Percentiles rank a stretch among this genome's conserved stretches.
Conservation (phyloP, 768 basidiomycete genomes). For the Suillus occidentalis region DNA sequence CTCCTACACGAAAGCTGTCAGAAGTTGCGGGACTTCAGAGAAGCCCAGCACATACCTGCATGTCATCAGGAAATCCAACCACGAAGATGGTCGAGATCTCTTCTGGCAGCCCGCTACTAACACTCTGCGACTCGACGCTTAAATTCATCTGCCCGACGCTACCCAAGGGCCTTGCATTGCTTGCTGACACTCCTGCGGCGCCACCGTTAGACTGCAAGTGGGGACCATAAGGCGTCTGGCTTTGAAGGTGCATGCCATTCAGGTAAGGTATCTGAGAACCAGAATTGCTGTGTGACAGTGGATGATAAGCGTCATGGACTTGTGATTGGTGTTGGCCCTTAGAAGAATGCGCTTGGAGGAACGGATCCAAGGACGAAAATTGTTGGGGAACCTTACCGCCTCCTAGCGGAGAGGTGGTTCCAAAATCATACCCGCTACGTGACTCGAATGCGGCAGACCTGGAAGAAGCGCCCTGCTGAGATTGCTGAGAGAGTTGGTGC, state of each 20-base stretch:
- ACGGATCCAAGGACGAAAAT: slow-evolving; percentile 32
- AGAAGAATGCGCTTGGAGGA: slow-evolving; percentile 29
- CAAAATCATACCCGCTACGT: slow-evolving; percentile 33
- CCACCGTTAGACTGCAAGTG: slow-evolving; percentile 52
- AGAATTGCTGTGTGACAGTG: slow-evolving; percentile 32
- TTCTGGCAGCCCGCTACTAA: slow-evolving; percentile 49
- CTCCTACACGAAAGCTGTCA: slow-evolving; percentile 55
- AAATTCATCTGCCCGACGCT: slow-evolving; percentile 31
- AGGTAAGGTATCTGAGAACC: slow-evolving; percentile 35
- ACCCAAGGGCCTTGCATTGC: slow-evolving; percentile 27
- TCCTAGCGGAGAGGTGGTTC: slow-evolving; percentile 24
- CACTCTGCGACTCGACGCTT: slow-evolving; percentile 21
- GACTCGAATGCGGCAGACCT: slow-evolving; percentile 26
- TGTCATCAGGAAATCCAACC: slow-evolving; percentile 98
- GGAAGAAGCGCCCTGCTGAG: slow-evolving; percentile 30
- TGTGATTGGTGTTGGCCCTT: slow-evolving; percentile 27
- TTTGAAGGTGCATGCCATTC: slow-evolving; percentile 53
- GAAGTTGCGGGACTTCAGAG: slow-evolving; percentile 11
- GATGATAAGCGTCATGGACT: slow-evolving; percentile 34
- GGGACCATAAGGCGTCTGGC: slow-evolving; percentile 76
- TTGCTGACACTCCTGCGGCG: slow-evolving; percentile 21
- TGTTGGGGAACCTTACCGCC: slow-evolving; percentile 29
- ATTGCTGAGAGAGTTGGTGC: slow-evolving; percentile 35
- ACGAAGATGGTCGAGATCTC: slow-evolving; percentile 98
- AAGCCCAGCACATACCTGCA: slow-evolving; percentile 67